A percentile compares a stretch with the other conserved stretches of the same genome.
Conservation (phyloP, 305 asterid species). For the Solanum hybrid region DNA sequence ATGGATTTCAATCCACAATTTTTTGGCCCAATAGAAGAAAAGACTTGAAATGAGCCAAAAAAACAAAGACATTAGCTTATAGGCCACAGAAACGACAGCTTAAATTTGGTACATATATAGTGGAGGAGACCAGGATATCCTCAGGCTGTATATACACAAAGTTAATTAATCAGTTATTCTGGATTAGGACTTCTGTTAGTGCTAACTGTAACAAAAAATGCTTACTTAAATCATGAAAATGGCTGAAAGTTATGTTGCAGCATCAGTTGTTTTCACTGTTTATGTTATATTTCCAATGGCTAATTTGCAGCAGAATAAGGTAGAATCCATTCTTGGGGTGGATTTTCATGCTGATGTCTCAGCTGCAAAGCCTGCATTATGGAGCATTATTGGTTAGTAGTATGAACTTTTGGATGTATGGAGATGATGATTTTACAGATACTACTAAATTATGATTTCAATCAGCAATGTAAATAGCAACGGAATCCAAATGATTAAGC, state of each 20-base stretch:
- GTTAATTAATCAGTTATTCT: background rate
- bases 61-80: background rate
- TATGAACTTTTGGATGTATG: background rate
- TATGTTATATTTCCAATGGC: background rate
- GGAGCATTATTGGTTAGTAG: background rate
- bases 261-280: background rate
- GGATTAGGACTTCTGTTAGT: background rate
- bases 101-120: background rate
- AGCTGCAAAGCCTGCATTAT: constrained; percentile 36
- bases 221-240: background rate
- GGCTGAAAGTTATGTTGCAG: background rate
- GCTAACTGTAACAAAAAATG: background rate
- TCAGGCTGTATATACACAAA: background rate
- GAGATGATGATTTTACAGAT: background rate
- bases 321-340: constrained; percentile 18
- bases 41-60: background rate
- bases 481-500: background rate
- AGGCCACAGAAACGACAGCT: background rate
- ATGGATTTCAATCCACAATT: background rate
- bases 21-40: background rate
- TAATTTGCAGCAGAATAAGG: constrained; percentile 17
- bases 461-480: background rate
- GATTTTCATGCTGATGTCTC: constrained; percentile 18
- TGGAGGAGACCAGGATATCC: background rate
- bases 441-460: background rate